Base-by-base conservation (phyloP, 2,329 filamentous ascomycete species). In the Meredithiella fracta region DNA sequence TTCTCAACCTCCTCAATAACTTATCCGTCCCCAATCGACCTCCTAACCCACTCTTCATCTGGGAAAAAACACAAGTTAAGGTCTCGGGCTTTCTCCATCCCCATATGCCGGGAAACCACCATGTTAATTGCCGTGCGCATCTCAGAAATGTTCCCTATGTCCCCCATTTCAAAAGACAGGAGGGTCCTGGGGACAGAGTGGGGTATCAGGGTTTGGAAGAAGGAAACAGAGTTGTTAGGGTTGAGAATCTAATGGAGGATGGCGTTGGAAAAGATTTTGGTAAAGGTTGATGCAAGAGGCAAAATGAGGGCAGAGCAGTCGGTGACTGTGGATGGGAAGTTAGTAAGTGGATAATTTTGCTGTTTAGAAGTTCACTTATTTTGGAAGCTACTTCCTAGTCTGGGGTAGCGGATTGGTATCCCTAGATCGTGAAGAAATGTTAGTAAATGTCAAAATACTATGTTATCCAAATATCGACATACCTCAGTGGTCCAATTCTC, bases 41-140 rank as follows among this genome's bases (percentile, higher is more conserved):
- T 60, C 31, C 61, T 66, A 65, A 78, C 74, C 80, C 80, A 83
- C 0, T 60, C 64, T 62, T 81, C 79, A 60, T 82, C 79, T 0
- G 83, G 80, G 65, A 86, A 87, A 66, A 84, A 86, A 83, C 83
- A 87, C 3, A 83, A 83, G 59, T 76, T 75, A 0, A 69, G 71
- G 14, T 70, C 72, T 20, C 69, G 59, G 0, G 77, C 76, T 8
- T 68, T 66, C n/a, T 68, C 62, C 1, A 82, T 60, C 0, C 76
- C 69, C 0, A 80, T 64, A 1, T 77, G 74, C 1, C 74, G 70
- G 15, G 71, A 65, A 1, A 83, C 68, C 1, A 74, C 74, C 15
- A 71, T 69, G 3, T 81, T 67, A 6, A 85, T 67, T 1, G 78
- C 78, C 0, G 76, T 70, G 26, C 77, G 73, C 61, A 83, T 74